Conservation (phyloP, 225 moss, liverwort and hornwort species). For the Climacium dendroides region DNA sequence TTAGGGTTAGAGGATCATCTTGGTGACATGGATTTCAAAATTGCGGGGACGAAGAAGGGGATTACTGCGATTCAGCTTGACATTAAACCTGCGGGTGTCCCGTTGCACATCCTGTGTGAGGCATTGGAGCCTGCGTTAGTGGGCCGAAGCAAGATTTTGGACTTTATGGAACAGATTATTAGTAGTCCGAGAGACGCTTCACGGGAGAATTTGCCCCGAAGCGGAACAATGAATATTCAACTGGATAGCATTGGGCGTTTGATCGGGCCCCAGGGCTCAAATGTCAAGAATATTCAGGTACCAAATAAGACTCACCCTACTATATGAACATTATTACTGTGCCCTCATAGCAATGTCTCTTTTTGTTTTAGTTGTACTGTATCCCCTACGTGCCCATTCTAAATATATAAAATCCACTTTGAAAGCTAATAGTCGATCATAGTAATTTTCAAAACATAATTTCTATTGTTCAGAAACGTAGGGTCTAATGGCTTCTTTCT, state of each 20-base stretch:
- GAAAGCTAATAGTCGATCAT: not conserved
- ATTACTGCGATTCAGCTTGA: slow-evolving; percentile 97
- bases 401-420: not conserved
- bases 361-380: not conserved
- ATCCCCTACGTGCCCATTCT: too few relatives aligned
- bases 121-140: slow-evolving; percentile 69
- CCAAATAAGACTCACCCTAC: not conserved
- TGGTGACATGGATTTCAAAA: slow-evolving; percentile 98
- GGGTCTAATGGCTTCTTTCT: not conserved
- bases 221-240: slow-evolving; percentile 61
- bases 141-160: slow-evolving; percentile 57
- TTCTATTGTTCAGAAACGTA: not conserved
- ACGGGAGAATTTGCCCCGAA: slow-evolving; percentile 69
- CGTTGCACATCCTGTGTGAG: slow-evolving; percentile 72
- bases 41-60: slow-evolving; percentile 82
- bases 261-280: slow-evolving; percentile 86
- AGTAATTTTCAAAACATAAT: not conserved
- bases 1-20: slow-evolving; percentile 92
- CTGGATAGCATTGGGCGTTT: slow-evolving; percentile 82
- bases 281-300: slow-evolving; percentile 79
- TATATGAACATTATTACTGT: not conserved
- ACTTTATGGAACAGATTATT: slow-evolving; percentile 73
- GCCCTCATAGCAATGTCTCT: not conserved
- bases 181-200: slow-evolving; percentile 50
- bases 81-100: slow-evolving; percentile 85